Conservation (phyloP, 2,329 filamentous ascomycete species). For the Rhynchosporium agropyri region DNA sequence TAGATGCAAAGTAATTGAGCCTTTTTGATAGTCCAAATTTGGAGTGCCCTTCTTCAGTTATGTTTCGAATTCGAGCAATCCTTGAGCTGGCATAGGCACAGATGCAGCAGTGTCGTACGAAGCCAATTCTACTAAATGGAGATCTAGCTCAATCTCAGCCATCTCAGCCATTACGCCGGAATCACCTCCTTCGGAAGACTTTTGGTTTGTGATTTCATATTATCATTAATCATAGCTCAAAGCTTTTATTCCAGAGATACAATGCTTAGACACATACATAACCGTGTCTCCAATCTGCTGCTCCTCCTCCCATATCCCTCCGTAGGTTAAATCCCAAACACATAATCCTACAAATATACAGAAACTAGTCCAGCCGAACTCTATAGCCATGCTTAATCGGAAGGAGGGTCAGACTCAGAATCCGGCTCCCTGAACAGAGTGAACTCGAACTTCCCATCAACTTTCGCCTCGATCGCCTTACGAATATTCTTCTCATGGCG, state of each 20-base stretch:
- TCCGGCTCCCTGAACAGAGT: constrained; percentile 38
- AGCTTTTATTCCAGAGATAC: neutral
- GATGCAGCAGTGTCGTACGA: no score
- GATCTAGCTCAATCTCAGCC: no score
- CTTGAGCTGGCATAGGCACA: no score
- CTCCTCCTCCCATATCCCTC: neutral
- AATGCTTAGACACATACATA: neutral
- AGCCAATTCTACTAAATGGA: no score
- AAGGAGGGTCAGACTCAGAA: constrained; percentile 38
- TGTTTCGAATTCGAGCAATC: neutral
- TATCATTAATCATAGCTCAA: constrained; percentile 6
- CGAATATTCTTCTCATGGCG: constrained; percentile 37
- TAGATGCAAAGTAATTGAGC: neutral
- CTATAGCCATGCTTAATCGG: constrained; percentile 31
- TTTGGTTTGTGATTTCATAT: constrained; percentile 18
- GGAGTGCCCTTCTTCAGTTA: no score
- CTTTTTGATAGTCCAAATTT: no score
- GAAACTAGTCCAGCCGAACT: neutral
- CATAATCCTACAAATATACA: constrained; percentile 13
- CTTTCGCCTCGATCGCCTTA: constrained; percentile 36
- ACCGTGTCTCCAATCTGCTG: neutral
- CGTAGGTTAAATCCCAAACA: neutral
- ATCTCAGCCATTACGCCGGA: no score
- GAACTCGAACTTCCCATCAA: constrained; percentile 44
- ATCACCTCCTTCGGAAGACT: neutral